Evolutionary conservation across 495 filamentous ascomycete species (phyloP).

Genomic region (Apodospora peruviana): DNA sequence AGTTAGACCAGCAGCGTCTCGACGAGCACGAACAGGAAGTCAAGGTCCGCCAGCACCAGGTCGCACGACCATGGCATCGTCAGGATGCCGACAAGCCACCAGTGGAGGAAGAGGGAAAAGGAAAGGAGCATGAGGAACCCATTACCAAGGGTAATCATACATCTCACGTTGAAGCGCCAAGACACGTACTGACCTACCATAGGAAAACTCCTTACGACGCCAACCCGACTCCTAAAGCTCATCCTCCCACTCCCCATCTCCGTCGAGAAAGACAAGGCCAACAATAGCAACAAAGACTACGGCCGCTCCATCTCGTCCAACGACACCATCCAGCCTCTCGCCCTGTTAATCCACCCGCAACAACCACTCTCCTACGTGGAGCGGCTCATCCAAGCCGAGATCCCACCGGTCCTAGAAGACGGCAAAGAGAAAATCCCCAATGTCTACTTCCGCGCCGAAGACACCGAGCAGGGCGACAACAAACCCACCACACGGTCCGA

Average conservation of each 20-base stretch:
- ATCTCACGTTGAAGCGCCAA: background rate
- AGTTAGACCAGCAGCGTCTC: slow-evolving; percentile 31
- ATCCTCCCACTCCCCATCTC: slow-evolving; percentile 70
- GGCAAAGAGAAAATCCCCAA: slow-evolving; percentile 61
- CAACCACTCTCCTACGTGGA: slow-evolving; percentile 92
- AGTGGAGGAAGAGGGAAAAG: slow-evolving; percentile 33
- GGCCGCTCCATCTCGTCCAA: slow-evolving; percentile 39
- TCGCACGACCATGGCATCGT: slow-evolving; percentile 61
- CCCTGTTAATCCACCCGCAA: slow-evolving; percentile 84
- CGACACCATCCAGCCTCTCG: slow-evolving; percentile 70
- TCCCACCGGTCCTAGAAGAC: slow-evolving; percentile 62
- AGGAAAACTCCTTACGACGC: slow-evolving; percentile 90
- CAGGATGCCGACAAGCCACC: slow-evolving; percentile 57
- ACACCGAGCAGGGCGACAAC: slow-evolving; percentile 56
- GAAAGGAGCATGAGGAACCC: slow-evolving; percentile 38
- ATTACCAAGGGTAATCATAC: slow-evolving; percentile 65
- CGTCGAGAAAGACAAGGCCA: slow-evolving; percentile 48
- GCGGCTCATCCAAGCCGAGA: slow-evolving; percentile 81
- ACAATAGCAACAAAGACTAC: slow-evolving; percentile 35
- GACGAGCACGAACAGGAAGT: slow-evolving; percentile 35
- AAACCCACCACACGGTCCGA: slow-evolving; percentile 26
- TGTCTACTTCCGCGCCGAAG: slow-evolving; percentile 76
- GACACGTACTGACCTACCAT: background rate
- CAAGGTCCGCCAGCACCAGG: slow-evolving; percentile 22
- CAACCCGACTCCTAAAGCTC: slow-evolving; percentile 82